phyloP scores from a whole-genome alignment of 2,329 filamentous ascomycete species.

The Penicillium sp. region DNA sequence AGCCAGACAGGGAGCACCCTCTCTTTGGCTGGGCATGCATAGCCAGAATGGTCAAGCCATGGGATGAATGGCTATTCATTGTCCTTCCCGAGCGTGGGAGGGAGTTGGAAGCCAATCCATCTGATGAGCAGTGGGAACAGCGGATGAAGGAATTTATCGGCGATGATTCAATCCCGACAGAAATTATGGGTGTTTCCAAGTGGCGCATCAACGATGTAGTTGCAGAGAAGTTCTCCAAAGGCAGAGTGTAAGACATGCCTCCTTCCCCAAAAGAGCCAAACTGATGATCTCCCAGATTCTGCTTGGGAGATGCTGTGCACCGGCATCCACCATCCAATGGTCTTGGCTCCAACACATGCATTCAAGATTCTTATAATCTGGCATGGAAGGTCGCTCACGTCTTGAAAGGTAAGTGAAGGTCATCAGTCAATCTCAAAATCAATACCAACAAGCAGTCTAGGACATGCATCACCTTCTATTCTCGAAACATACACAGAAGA shows the following conservation, averaged over 20 bases:
- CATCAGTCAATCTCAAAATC: neutral
- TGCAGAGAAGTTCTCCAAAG: constrained; percentile 57
- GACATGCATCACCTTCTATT: constrained; percentile 30
- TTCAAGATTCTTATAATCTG: constrained; percentile 59
- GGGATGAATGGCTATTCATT: constrained; percentile 64
- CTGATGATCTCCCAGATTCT: constrained; percentile 43
- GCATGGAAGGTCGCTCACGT: constrained; percentile 59
- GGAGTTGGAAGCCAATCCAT: constrained; percentile 41
- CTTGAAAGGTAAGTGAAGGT: constrained; percentile 27
- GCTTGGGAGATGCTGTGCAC: constrained; percentile 60
- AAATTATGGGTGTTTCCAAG: constrained; percentile 57
- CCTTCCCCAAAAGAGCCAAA: neutral
- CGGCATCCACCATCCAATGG: constrained; percentile 61
- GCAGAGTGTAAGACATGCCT: constrained; percentile 44
- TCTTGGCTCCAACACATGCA: constrained; percentile 60
- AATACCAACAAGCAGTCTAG: constrained; percentile 1
- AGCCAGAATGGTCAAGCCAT: constrained; percentile 63
- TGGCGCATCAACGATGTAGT: constrained; percentile 66
- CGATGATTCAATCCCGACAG: constrained; percentile 52
- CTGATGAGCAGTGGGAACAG: constrained; percentile 49
- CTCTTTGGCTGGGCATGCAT: constrained; percentile 54
- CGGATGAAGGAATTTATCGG: constrained; percentile 56
- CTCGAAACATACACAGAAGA: constrained; percentile 50
- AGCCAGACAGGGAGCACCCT: constrained; percentile 55
- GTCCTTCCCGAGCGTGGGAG: constrained; percentile 46